Conservation (phyloP, 768 basidiomycete species). For the Mycena albidolilacea region DNA sequence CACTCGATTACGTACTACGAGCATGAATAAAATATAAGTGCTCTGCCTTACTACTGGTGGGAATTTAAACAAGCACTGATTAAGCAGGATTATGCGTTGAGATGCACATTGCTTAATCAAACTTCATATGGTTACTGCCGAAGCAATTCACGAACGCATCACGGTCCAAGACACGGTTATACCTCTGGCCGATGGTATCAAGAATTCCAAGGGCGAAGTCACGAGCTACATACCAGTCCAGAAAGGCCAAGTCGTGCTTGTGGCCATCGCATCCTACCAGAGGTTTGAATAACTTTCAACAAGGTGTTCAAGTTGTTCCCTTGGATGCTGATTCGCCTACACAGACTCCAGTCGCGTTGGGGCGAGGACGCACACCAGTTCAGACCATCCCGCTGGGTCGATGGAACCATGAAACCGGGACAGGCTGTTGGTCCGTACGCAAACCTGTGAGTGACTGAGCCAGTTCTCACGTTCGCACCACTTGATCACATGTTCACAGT, state of each 20-base stretch:
- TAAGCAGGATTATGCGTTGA: too few species aligned
- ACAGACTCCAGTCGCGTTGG: slow-evolving; percentile 28
- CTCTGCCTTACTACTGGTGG: too few species aligned
- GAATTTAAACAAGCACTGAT: too few species aligned
- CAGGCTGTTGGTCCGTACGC: slow-evolving; percentile 33
- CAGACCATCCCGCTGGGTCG: slow-evolving; percentile 33
- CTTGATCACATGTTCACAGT: slow-evolving; percentile 10
- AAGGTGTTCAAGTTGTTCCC: background rate
- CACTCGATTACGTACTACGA: too few species aligned
- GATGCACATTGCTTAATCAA: too few species aligned
- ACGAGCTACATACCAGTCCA: slow-evolving; percentile 16
- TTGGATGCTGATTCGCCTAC: background rate
- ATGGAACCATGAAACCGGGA: background rate
- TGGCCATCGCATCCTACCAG: slow-evolving; percentile 30
- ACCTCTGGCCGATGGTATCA: slow-evolving; percentile 26
- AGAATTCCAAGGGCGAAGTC: background rate
- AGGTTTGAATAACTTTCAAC: slow-evolving; percentile 18
- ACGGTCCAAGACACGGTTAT: slow-evolving; percentile 22
- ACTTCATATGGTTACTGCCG: too few species aligned
- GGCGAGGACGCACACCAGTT: slow-evolving; percentile 33
- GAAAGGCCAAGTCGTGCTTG: slow-evolving; percentile 30
- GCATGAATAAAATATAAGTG: too few species aligned
- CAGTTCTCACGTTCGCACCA: background rate
- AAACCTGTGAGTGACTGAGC: slow-evolving; percentile 23
- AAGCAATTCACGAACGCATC: slow-evolving; percentile 30